A percentile compares a stretch with the other conserved stretches of the same genome.
phyloP scores from a whole-genome alignment of 78 protist genomes.

The Capsaspora owczarzaki region DNA sequence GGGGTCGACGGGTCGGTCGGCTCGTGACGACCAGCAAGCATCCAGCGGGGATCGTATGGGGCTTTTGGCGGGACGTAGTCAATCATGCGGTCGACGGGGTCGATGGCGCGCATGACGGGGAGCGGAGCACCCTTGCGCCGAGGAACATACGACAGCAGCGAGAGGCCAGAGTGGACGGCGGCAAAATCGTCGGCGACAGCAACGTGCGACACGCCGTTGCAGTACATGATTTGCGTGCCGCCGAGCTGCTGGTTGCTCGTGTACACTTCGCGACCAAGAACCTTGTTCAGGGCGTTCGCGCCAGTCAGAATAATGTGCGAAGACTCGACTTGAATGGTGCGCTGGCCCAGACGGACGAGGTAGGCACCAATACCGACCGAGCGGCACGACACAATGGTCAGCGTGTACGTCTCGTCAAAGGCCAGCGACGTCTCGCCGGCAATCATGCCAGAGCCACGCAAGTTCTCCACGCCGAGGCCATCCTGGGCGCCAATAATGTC shows the following conservation, averaged over 20 bases:
- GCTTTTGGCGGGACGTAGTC: slow-evolving; percentile 54
- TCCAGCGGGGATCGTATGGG: slow-evolving; percentile 78
- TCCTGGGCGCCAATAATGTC: slow-evolving; percentile 61
- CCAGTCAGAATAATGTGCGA: slow-evolving; percentile 93
- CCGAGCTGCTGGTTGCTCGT: slow-evolving; percentile 88
- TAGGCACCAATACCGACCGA: slow-evolving; percentile 98
- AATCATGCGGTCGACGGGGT: slow-evolving; percentile 60
- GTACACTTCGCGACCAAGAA: slow-evolving; percentile 85
- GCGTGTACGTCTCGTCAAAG: slow-evolving; percentile 84
- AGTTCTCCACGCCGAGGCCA: slow-evolving; percentile 95
- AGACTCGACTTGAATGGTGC: slow-evolving; percentile 60
- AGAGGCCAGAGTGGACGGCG: slow-evolving; percentile 57
- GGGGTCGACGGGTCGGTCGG: too few species aligned
- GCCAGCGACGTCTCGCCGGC: slow-evolving; percentile 92
- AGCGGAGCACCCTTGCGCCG: slow-evolving; percentile 7
- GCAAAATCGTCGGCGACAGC: slow-evolving; percentile 63
- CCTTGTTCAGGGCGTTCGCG: slow-evolving; percentile 87
- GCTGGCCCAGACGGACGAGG: slow-evolving; percentile 89
- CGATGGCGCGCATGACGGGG: slow-evolving; percentile 42
- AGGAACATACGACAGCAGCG: slow-evolving; percentile 86
- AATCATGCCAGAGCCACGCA: slow-evolving; percentile 88
- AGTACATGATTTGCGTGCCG: slow-evolving; percentile 90
- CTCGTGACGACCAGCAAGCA: slow-evolving; percentile 66
- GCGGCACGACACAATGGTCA: slow-evolving; percentile 83
- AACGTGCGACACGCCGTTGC: slow-evolving; percentile 90